Evolutionary conservation across 164 flowering plant genomes (phyloP), one percentile per base, ranked within the genome.

Genomic region (Tinospora cordifolia): DNA sequence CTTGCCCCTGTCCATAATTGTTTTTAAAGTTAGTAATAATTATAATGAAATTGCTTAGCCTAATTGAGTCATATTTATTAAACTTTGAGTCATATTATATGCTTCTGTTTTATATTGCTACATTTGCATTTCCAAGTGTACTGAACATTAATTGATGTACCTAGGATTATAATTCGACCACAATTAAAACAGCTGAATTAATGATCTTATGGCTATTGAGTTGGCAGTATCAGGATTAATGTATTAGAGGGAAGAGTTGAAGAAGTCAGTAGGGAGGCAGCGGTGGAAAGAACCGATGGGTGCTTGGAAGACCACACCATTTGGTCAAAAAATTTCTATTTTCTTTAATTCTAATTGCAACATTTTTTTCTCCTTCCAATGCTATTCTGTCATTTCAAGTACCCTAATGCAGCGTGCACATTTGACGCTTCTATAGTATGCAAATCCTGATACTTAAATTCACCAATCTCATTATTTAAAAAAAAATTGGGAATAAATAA

Each of bases 221-320:
- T n/a, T 51, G 9, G 19, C n/a, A 41, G 46, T 41, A 8, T 60
- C 63, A 8, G 27, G 34, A 60, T 60, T 60, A 24, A 8, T 24
- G 25, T 60, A 7, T 34, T 30, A 22, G n/a, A 54, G 65, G 66
- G 59, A 44, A 54, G 15, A 8, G 34, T 54, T 19, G 59, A 54
- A 21, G 22, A 19, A 19, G 59, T 24, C 22, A 19, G 3, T n/a
- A 19, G 59, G 58, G 57, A 39, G 66, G 66, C 59, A 70, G 26
- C 8, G 38, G 12, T 70, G 10, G 73, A 63, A 63, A 63, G 60
- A 62, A 15, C 15, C 17, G 39, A 54, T 63, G 14, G 46, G 19
- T 34, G 67, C 68, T 44, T 71, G 54, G 73, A 71, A 71, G 68
- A 71, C 68, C 68, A 30, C 73, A 27, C 62, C 7, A 26, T 2